Base-by-base conservation (phyloP, 805 yeast genomes). In the Brettanomyces anomalus region DNA sequence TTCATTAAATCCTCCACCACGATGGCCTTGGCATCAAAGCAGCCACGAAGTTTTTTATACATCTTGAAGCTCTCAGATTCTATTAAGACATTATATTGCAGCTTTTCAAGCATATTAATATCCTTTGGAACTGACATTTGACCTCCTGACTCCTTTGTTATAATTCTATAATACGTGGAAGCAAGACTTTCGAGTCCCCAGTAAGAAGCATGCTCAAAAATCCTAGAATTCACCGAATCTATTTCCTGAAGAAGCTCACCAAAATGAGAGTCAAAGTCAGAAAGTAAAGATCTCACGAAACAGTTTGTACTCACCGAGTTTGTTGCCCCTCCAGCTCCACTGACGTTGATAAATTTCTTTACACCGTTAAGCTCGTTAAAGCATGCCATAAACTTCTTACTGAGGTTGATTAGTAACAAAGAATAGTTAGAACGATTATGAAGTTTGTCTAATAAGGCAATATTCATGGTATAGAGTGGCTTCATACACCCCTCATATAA, bases 391-490 rank as follows among this genome's bases (percentile, higher is more conserved):
- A 40, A 21, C 28, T 34, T 24, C 5, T 34, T 14, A 28, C 39
- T 36, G 8, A 46, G 28, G 20, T 49, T 38, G 6, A 49, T 43
- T 10, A 47, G 18, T 5, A 45, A 10, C 10, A 49, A 26, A 4
- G 46, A 43, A 10, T 31, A 30, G 20, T 42, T 46, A 4, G 51
- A 45, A 3, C 48, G 40, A 3, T 39, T 31, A 10, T 43, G 40
- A 2, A 49, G 38, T 21, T 47, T 49, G 16, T 49, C 52, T 3
- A 49, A 24, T 7, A 49, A 24, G 1, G 46, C 39, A 4, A 49
- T 16, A 10, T 47, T 44, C 30, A 49, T 20, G 1, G 44, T 41
- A 15, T 46, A 37, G 5, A 48, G 31, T 7, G 48, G 32, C 21
- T 43, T 41, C 20, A 46, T 16, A 21, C 36, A 41, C 5, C 20